These are phyloP conservation scores for Panicum hallii DNA, from an alignment of 202 grass and related monocot genomes.

Conservation along the genomic window DNA sequence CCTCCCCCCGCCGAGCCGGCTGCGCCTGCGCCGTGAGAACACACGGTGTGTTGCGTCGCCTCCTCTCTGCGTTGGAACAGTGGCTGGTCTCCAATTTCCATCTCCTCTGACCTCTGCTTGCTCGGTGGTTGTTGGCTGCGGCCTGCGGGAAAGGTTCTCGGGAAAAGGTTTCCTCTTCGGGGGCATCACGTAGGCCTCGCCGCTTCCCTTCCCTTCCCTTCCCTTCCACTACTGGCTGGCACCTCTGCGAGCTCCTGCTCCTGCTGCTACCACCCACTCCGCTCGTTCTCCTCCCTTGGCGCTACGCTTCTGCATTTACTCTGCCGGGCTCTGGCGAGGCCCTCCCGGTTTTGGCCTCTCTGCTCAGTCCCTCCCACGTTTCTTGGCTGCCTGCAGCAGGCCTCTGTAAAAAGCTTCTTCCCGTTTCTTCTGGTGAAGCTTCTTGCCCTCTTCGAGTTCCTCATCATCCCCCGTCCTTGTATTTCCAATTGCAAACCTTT, in stretches of 20 bases:
- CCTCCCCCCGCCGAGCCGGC: neutral
- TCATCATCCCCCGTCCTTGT: neutral
- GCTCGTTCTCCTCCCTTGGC: constrained; percentile 38
- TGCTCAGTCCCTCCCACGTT: constrained; percentile 16
- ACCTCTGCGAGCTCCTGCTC: neutral
- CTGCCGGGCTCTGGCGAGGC: neutral
- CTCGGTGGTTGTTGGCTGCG: neutral
- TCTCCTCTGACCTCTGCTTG: too few species aligned
- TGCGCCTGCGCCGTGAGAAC: constrained; percentile 13
- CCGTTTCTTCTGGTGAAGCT: constrained; percentile 5
- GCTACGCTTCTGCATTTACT: constrained; percentile 28
- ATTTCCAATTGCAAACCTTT: constrained; percentile 16
- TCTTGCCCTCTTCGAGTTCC: neutral
- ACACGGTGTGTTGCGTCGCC: neutral
- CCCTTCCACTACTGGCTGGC: neutral
- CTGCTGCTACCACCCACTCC: neutral
- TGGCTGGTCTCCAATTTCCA: neutral
- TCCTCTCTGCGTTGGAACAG: neutral
- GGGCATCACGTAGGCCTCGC: constrained; percentile 31
- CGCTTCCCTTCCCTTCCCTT: too few species aligned
- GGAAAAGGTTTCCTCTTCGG: constrained; percentile 50
- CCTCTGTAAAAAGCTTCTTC: constrained; percentile 24
- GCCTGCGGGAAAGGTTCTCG: neutral
- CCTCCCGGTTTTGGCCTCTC: neutral
- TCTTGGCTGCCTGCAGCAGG: neutral